Percentiles rank a stretch among this genome's conserved stretches.
phyloP scores from a whole-genome alignment of 1,284 basidiomycete genomes.

The Microstroma glucosiphilum region DNA sequence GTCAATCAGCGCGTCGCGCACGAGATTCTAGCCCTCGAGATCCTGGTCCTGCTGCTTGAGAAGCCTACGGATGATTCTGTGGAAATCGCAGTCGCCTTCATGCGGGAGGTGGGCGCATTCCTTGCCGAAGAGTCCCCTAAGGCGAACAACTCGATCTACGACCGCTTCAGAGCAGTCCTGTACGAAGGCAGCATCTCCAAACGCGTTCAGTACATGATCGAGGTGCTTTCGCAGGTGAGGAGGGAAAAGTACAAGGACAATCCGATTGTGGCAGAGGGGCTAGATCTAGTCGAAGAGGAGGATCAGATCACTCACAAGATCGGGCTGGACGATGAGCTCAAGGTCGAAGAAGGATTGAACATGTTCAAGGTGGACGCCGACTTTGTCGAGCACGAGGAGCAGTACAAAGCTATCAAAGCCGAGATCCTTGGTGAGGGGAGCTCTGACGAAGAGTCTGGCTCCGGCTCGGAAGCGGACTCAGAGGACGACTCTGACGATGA shows the following conservation, averaged over 20 bases:
- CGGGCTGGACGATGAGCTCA: conserved; percentile 81
- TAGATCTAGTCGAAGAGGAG: conserved; percentile 95
- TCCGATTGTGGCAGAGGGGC: conserved; percentile 79
- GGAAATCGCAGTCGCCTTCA: conserved; percentile 95
- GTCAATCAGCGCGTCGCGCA: conserved; percentile 93
- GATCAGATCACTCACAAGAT: conserved; percentile 86
- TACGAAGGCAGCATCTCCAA: conserved; percentile 93
- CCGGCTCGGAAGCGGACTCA: conserved; percentile 22
- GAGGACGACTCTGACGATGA: conserved; percentile 60
- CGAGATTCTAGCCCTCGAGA: conserved; percentile 89
- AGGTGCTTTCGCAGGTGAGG: conserved; percentile 68
- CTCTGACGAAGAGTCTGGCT: conserved; percentile 17
- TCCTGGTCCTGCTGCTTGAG: conserved; percentile 86
- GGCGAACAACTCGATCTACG: conserved; percentile 85
- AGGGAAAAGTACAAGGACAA: conserved; percentile 99
- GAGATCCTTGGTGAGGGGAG: conserved; percentile 73
- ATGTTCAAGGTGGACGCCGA: conserved; percentile 91
- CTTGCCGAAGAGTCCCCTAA: conserved; percentile 88
- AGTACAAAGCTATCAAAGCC: conserved; percentile 80
- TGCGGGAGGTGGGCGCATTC: conserved; percentile 93
- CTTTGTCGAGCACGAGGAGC: conserved; percentile 84
- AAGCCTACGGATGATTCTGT: conserved; percentile 95
- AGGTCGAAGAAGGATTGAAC: conserved; percentile 89
- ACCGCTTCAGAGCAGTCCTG: conserved; percentile 89
- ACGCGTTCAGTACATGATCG: conserved; percentile 98